These are phyloP conservation scores for Trichothecium roseum DNA, from an alignment of 2,329 filamentous ascomycete genomes.

Conservation along the genomic window DNA sequence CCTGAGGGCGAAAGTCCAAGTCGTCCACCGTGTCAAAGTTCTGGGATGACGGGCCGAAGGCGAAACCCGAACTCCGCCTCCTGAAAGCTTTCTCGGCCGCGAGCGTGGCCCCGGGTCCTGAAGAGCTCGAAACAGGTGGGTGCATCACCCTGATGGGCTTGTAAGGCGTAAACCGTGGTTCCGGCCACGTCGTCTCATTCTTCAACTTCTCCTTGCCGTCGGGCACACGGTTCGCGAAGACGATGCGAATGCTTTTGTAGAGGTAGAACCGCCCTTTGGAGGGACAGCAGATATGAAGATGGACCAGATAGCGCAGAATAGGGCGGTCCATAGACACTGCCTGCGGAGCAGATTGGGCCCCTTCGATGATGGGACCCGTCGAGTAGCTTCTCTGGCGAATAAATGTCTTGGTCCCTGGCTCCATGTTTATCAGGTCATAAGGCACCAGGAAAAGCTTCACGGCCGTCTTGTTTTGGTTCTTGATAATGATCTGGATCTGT, in stretches of 20 bases:
- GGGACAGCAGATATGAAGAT: conserved; percentile 86
- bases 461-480: conserved; percentile 96
- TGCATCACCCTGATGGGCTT: conserved; percentile 53
- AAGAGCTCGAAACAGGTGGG: conserved; percentile 22
- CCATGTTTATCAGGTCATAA: conserved; percentile 88
- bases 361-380: conserved; percentile 72
- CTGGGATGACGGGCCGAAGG: conserved; percentile 20
- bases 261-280: conserved; percentile 76
- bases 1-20: conserved; percentile 24
- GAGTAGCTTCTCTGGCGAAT: conserved; percentile 92
- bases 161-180: conserved; percentile 78
- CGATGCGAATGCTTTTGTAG: conserved; percentile 84
- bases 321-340: conserved; percentile 41
- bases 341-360: conserved; percentile 23
- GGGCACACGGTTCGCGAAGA: conserved; percentile 92
- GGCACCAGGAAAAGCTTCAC: conserved; percentile 93
- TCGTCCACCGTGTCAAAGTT: conserved; percentile 24
- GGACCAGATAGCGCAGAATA: conserved; percentile 78
- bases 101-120: conserved; percentile 35
- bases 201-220: conserved; percentile 88
- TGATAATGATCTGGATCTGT: conserved; percentile 92
- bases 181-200: conserved; percentile 82
- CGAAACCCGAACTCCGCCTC: conserved; percentile 45
- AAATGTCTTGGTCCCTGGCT: conserved; percentile 89
- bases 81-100: conserved; percentile 50